phyloP scores from a whole-genome alignment of 805 yeast genomes.

The Dipodascopsis uninucleata region DNA sequence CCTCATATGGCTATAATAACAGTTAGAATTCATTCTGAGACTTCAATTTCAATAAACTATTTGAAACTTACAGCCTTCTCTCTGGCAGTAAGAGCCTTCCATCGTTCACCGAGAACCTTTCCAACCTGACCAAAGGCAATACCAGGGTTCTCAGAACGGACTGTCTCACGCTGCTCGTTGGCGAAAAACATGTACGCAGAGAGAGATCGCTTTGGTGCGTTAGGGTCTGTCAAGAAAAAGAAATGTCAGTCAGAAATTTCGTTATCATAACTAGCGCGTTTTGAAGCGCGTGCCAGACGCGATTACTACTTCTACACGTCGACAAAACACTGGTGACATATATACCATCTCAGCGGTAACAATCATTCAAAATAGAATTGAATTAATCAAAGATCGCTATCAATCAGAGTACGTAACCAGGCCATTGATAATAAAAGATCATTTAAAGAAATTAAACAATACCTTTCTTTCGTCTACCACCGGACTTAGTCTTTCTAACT shows the following conservation, averaged over 20 bases:
- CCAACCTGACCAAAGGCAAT: conserved; percentile 95
- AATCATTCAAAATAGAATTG: too few relatives aligned
- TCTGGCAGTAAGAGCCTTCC: conserved; percentile 84
- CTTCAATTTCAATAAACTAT: too few relatives aligned
- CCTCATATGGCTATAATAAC: conserved; percentile 65
- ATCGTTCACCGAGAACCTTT: conserved; percentile 87
- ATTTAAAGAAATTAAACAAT: conserved; percentile 1
- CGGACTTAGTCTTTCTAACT: conserved; percentile 27
- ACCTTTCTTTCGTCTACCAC: conserved; percentile 30
- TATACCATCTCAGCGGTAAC: too few relatives aligned
- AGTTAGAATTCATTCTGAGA: conserved; percentile 1
- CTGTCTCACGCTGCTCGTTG: conserved; percentile 93
- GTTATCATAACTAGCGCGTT: too few relatives aligned
- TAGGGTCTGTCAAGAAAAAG: too few relatives aligned
- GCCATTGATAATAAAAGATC: too few relatives aligned
- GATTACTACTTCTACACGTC: too few relatives aligned
- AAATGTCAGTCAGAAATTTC: conserved; percentile 1
- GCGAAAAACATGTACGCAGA: conserved; percentile 99
- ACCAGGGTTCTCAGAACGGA: conserved; percentile 95
- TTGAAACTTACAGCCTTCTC: conserved; percentile 56
- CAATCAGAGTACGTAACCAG: too few relatives aligned
- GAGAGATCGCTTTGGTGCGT: conserved; percentile 98
- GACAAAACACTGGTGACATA: too few relatives aligned
- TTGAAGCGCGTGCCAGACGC: too few relatives aligned
- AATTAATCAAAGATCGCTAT: too few relatives aligned